Conservation (phyloP, 176 grass and related monocot species). For the Paspalum notatum region DNA sequence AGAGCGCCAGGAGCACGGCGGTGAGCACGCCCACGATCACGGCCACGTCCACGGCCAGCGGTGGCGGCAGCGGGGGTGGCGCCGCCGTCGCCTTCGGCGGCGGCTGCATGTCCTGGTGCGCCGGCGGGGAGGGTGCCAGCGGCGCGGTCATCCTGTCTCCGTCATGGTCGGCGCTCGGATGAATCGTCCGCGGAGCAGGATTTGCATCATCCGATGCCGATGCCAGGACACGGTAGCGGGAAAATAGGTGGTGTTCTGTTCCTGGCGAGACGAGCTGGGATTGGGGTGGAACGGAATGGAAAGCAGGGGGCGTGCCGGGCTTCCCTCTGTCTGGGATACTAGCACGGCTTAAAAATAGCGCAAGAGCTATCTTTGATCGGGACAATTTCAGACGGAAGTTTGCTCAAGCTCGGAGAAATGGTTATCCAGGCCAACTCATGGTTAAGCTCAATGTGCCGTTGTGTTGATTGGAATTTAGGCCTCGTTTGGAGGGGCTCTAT, state of each 20-base stretch:
- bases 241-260: no score
- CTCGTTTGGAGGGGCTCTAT: no score
- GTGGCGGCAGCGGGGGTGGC: neutral
- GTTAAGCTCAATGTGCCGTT: neutral
- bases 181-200: neutral
- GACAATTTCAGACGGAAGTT: neutral
- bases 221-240: neutral
- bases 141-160: slow-evolving; percentile 24
- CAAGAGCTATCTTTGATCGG: slow-evolving; percentile 27
- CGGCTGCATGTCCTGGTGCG: neutral
- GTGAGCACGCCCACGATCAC: slow-evolving; percentile 36
- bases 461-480: no score
- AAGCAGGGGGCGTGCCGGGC: neutral
- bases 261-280: neutral
- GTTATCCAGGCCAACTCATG: neutral
- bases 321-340: slow-evolving; percentile 8
- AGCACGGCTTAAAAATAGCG: slow-evolving; percentile 38
- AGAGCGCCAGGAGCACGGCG: slow-evolving; percentile 33
- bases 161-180: slow-evolving; percentile 9
- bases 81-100: neutral
- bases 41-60: slow-evolving; percentile 11
- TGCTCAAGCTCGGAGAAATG: neutral
- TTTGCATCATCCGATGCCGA: neutral
- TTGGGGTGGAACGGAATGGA: slow-evolving; percentile 9
- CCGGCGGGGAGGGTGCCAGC: slow-evolving; percentile 7